Base-by-base conservation (phyloP, 73 alveolate genomes). In the Paramecium biaurelia region DNA sequence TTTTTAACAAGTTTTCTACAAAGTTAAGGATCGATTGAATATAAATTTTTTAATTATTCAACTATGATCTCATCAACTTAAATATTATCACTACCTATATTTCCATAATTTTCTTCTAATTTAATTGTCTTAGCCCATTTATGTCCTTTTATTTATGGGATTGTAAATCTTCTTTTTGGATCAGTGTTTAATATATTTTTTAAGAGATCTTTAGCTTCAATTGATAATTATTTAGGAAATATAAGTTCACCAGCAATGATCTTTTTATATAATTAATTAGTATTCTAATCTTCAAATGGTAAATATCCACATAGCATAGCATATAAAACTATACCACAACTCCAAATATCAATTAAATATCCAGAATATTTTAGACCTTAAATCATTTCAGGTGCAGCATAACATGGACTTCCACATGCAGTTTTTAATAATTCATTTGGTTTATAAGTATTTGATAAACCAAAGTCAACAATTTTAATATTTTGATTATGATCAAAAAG, bases 371-470 rank as follows among this genome's bases (percentile, higher is more conserved):
- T 92, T 32, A 96, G 94, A 15, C 99, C 98, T 53, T 98, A 95
- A 14, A 98, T 98, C 98, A 98, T 97, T 95, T 98, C 99, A 1
- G 99, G 99, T 1, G 99, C 99, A 24, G 99, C 99, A 93, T 98
- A 98, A 76, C 99, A 98, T 6, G 99, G 99, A 43, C 98, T 93
- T 32, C 99, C 99, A 85, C 99, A 98, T 4, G 99, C 99, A 37
- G 99, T 98, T 63, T 96, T 98, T 26, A 98, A 53, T 15, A 82
- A 45, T 59, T 70, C 85, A 24, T 82, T 63, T 10, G 76, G 68
- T 45, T 89, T 82, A 72, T 89, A 89, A 30, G 76, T 89, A 20
- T 89, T 89, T 1, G 92, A 70, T 35, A 89, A 45, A 24, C 94
- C 94, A 47, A 89, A 89, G 63, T 89, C 94, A 28, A 89, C 94